Conservation (phyloP, 2,329 filamentous ascomycete species). For the Monosporascus sp. region DNA sequence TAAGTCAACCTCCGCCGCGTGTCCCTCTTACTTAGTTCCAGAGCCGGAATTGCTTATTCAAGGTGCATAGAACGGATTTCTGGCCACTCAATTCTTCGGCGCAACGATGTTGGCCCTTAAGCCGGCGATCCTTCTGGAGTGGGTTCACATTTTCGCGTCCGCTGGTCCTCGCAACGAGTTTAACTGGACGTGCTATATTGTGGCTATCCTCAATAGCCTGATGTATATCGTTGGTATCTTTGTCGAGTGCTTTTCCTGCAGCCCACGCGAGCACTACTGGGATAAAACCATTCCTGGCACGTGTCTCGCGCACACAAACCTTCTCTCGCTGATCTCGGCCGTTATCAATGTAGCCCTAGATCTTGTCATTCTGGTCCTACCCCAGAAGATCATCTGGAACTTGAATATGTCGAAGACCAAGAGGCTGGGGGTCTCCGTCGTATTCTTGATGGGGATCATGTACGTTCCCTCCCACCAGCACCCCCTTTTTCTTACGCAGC, state of each 20-base stretch:
- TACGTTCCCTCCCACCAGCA: slow-evolving; percentile 1
- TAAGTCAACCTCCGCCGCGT: too few relatives aligned
- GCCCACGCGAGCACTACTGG: not conserved
- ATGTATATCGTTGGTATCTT: not conserved
- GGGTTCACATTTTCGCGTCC: not conserved
- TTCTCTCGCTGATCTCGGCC: slow-evolving; percentile 4
- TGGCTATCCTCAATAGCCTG: not conserved
- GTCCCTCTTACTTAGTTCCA: too few relatives aligned
- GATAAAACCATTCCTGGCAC: not conserved
- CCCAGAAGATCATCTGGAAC: slow-evolving; percentile 41
- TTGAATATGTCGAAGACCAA: slow-evolving; percentile 39
- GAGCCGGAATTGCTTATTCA: not conserved
- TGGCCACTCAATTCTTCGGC: slow-evolving; percentile 37
- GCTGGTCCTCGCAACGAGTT: not conserved
- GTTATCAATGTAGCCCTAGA: slow-evolving; percentile 34
- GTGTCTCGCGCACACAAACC: not conserved
- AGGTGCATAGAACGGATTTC: slow-evolving; percentile 5
- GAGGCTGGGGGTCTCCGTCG: slow-evolving; percentile 13
- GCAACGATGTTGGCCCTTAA: slow-evolving; percentile 22
- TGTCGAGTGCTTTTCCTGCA: not conserved
- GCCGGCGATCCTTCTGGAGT: not conserved
- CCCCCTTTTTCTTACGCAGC: too few relatives aligned
- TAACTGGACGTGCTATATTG: not conserved
- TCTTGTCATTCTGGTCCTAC: slow-evolving; percentile 36
- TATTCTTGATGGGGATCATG: slow-evolving; percentile 17